A percentile compares a stretch with the other conserved stretches of the same genome.
These are phyloP conservation scores for Nematodospora valgi DNA, from an alignment of 805 yeast genomes.

Conservation along the genomic window DNA sequence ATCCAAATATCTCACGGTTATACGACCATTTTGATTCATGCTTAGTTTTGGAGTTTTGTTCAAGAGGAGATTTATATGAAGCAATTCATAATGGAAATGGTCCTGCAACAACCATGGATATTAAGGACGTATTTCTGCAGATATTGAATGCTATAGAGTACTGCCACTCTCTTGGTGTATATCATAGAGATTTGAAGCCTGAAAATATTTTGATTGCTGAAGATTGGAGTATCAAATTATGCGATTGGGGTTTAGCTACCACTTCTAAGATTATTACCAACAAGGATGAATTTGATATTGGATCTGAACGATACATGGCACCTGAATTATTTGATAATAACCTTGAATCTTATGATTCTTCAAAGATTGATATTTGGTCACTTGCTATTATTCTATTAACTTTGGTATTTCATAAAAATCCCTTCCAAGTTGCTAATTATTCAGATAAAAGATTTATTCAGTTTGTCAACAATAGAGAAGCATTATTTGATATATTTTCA, in stretches of 20 bases:
- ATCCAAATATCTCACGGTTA: slow-evolving; percentile 44
- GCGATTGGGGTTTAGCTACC: slow-evolving; percentile 62
- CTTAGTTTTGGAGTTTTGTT: slow-evolving; percentile 70
- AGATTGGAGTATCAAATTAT: slow-evolving; percentile 55
- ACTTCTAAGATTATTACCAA: slow-evolving; percentile 54
- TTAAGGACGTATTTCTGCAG: slow-evolving; percentile 52
- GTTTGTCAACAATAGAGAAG: slow-evolving; percentile 84
- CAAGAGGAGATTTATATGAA: slow-evolving; percentile 84
- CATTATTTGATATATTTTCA: slow-evolving; percentile 87
- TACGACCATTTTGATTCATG: slow-evolving; percentile 52
- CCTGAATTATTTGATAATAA: slow-evolving; percentile 77
- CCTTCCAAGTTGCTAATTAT: slow-evolving; percentile 77
- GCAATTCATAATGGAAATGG: slow-evolving; percentile 65
- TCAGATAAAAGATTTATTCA: slow-evolving; percentile 80
- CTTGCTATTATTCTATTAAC: slow-evolving; percentile 80
- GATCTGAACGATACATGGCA: slow-evolving; percentile 91
- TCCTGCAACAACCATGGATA: slow-evolving; percentile 56
- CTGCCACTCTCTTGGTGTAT: slow-evolving; percentile 48
- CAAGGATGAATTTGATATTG: slow-evolving; percentile 64
- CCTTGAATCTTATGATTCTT: slow-evolving; percentile 66
- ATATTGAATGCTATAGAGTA: slow-evolving; percentile 47
- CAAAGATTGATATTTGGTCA: slow-evolving; percentile 86
- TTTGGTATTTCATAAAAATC: slow-evolving; percentile 83
- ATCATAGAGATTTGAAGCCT: slow-evolving; percentile 57
- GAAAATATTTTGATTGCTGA: slow-evolving; percentile 52